Conservation (phyloP, 768 basidiomycete genomes). For the Pisolithus microcarpus region DNA sequence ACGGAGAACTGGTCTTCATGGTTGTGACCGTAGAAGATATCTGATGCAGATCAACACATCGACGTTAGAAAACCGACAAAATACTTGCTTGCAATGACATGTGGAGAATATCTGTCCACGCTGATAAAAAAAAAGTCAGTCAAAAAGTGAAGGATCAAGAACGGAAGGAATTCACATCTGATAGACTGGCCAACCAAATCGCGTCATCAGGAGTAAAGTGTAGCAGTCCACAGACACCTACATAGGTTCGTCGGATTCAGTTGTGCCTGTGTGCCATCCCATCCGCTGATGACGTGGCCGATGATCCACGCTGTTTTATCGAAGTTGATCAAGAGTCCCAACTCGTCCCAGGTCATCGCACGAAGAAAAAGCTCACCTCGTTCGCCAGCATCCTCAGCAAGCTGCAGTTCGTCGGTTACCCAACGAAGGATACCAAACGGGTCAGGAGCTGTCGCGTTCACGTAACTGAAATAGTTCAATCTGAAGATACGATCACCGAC, state of each 20-base stretch:
- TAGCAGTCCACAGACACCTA: slow-evolving; percentile 14
- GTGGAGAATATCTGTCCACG: slow-evolving; percentile 41
- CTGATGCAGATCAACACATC: slow-evolving; percentile 22
- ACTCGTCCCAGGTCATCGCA: neutral
- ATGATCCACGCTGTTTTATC: slow-evolving; percentile 48
- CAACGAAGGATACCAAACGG: slow-evolving; percentile 44
- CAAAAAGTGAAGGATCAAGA: neutral
- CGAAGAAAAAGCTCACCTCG: slow-evolving; percentile 24
- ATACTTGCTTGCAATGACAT: slow-evolving; percentile 38
- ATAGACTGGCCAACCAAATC: slow-evolving; percentile 28
- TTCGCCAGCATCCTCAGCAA: slow-evolving; percentile 43
- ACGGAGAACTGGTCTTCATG: slow-evolving; percentile 67
- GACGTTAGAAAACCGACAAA: neutral
- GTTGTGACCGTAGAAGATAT: slow-evolving; percentile 67
- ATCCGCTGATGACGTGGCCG: slow-evolving; percentile 44
- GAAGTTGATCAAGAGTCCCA: neutral
- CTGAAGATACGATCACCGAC: slow-evolving; percentile 11
- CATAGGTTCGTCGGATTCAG: slow-evolving; percentile 39
- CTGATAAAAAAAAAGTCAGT: slow-evolving; percentile 15
- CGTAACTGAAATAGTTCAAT: slow-evolving; percentile 41
- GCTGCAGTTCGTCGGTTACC: slow-evolving; percentile 46
- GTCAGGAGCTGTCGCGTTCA: slow-evolving; percentile 41
- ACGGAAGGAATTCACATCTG: slow-evolving; percentile 31
- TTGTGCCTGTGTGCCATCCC: slow-evolving; percentile 36
- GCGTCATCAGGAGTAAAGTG: neutral